A percentile compares a stretch with the other conserved stretches of the same genome.
These are phyloP conservation scores for Pythium insidiosum DNA, from an alignment of 352 stramenopile species.

Conservation along the genomic window DNA sequence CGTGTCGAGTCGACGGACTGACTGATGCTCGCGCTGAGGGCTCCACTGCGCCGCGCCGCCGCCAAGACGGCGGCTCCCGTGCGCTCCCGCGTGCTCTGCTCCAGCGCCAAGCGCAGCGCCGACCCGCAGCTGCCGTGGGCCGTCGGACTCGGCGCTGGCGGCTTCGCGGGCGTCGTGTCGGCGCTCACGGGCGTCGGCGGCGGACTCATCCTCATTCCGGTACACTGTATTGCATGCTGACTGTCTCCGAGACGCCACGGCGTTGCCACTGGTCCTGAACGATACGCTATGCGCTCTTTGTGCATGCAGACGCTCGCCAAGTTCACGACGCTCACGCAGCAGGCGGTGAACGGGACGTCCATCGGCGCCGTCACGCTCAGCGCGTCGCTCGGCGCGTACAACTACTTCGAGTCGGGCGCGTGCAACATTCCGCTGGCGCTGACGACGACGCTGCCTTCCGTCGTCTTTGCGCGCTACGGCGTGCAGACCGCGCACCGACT, in stretches of 20 bases:
- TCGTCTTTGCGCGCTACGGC: slow-evolving; percentile 72
- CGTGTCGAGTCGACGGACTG: too few relatives aligned
- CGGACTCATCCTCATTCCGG: slow-evolving; percentile 78
- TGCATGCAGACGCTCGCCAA: slow-evolving; percentile 79
- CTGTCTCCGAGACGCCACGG: background rate
- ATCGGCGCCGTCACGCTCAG: slow-evolving; percentile 70
- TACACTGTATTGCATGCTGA: slow-evolving; percentile 9
- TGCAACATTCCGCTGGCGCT: slow-evolving; percentile 76
- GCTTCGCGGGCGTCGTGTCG: slow-evolving; percentile 62
- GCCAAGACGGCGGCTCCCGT: too few relatives aligned
- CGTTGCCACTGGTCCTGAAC: too few relatives aligned
- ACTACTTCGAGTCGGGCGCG: slow-evolving; percentile 54
- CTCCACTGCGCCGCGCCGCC: too few relatives aligned
- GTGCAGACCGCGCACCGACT: slow-evolving; percentile 69
- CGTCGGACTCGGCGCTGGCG: slow-evolving; percentile 37
- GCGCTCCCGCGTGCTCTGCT: slow-evolving; percentile 55
- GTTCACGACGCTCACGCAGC: slow-evolving; percentile 70
- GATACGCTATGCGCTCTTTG: too few relatives aligned
- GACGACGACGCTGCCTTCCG: slow-evolving; percentile 59
- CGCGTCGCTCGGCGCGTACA: slow-evolving; percentile 57
- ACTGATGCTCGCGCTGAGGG: too few relatives aligned
- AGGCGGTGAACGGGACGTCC: slow-evolving; percentile 79
- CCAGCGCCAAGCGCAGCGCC: slow-evolving; percentile 26
- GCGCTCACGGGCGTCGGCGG: slow-evolving; percentile 75
- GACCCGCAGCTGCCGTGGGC: slow-evolving; percentile 29